Conservation (phyloP, 306 rosid species). For the Senna tora region DNA sequence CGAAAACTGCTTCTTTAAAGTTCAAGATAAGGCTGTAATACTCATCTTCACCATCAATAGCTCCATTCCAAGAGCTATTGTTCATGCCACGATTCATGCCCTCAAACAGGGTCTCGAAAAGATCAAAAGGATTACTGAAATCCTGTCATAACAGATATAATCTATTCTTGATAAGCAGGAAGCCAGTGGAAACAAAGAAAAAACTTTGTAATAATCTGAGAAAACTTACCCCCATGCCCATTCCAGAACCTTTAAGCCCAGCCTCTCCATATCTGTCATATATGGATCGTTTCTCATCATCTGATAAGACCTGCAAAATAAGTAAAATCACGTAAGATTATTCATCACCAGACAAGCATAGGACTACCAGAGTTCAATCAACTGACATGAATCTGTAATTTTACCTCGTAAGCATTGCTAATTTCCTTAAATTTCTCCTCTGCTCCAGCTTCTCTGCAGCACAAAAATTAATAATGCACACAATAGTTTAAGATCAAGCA, state of each 20-base stretch:
- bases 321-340: constrained; percentile 31
- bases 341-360: constrained; percentile 6
- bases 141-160: constrained; percentile 43
- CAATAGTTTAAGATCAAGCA: constrained; percentile 26
- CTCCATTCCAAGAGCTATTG: constrained; percentile 50
- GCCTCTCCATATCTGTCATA: constrained; percentile 97
- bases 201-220: constrained; percentile 25
- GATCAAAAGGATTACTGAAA: constrained; percentile 55
- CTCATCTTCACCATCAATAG: constrained; percentile 61
- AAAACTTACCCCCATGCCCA: constrained; percentile 85
- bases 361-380: constrained; percentile 32
- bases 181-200: constrained; percentile 8
- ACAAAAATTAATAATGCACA: constrained; percentile 32
- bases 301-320: constrained; percentile 84
- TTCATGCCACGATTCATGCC: constrained; percentile 55
- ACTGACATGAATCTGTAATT: constrained; percentile 15
- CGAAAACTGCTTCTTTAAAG: constrained; percentile 96
- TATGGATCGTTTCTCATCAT: constrained; percentile 85
- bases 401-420: constrained; percentile 96
- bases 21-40: constrained; percentile 82
- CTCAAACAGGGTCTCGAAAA: constrained; percentile 56
- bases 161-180: constrained; percentile 23
- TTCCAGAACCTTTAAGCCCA: constrained; percentile 89
- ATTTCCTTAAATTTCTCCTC: constrained; percentile 91
- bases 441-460: constrained; percentile 83